These are phyloP conservation scores for Paratinospora sagittata DNA, from an alignment of 164 flowering plant species.

Conservation along the genomic window DNA sequence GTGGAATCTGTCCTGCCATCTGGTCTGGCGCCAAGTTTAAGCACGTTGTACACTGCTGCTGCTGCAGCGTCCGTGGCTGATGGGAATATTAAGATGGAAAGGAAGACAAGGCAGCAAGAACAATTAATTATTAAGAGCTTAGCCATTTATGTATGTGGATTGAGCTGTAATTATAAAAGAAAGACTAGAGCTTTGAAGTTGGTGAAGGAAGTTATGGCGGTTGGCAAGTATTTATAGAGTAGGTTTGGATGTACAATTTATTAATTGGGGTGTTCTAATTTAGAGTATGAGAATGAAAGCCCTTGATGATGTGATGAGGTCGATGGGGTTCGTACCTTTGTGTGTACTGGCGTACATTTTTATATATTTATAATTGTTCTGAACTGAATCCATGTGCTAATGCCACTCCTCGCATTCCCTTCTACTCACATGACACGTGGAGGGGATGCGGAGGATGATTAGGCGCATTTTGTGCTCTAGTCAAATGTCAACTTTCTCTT, in stretches of 20 bases:
- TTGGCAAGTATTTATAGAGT: too few species aligned
- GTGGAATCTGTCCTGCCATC: conserved; percentile 22
- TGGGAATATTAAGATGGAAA: conserved; percentile 6
- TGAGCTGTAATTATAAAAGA: too few species aligned
- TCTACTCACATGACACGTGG: neutral
- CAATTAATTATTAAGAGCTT: neutral
- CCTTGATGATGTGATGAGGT: too few species aligned
- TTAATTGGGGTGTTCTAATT: too few species aligned
- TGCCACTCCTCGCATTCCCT: neutral
- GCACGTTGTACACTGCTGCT: conserved; percentile 12
- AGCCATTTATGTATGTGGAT: too few species aligned
- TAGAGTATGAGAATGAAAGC: too few species aligned
- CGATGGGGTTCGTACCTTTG: too few species aligned
- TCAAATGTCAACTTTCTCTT: neutral
- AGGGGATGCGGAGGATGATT: neutral
- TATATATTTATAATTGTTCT: neutral
- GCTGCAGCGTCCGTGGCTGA: conserved; percentile 7
- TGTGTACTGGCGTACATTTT: neutral
- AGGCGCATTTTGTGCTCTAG: neutral
- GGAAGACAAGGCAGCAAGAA: neutral
- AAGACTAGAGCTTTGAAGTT: too few species aligned
- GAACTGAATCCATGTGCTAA: neutral
- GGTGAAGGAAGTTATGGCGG: too few species aligned
- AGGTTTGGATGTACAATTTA: too few species aligned
- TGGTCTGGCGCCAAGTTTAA: conserved; percentile 18